Conservation (phyloP, 2,329 filamentous ascomycete species). For the Arthrobotrys pseudoclavata region DNA sequence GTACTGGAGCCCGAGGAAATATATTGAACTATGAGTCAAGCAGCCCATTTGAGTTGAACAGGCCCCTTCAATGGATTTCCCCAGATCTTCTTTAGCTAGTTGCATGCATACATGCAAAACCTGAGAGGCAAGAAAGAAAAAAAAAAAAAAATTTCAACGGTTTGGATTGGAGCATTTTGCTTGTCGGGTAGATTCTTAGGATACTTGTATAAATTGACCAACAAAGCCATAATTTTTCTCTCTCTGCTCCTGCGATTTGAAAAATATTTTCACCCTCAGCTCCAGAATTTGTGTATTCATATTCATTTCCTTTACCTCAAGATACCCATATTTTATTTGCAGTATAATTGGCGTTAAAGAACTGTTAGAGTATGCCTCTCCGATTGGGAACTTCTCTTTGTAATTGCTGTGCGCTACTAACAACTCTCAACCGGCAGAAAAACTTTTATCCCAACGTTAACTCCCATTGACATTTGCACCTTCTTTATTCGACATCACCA, state of each 20-base stretch:
- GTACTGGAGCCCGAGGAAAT: slow-evolving; percentile 48
- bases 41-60: slow-evolving; percentile 34
- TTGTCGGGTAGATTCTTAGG: slow-evolving; percentile 5
- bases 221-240: slow-evolving; percentile 40
- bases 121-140: slow-evolving; percentile 1
- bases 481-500: slow-evolving; percentile 54
- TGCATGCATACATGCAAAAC: slow-evolving; percentile 51
- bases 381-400: background rate
- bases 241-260: slow-evolving; percentile 37
- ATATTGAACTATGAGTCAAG: slow-evolving; percentile 48
- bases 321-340: slow-evolving; percentile 57
- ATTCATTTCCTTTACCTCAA: slow-evolving; percentile 32
- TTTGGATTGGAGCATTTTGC: slow-evolving; percentile 40
- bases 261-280: slow-evolving; percentile 42
- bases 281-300: slow-evolving; percentile 6
- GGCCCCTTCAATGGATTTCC: slow-evolving; percentile 27
- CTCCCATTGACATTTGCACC: slow-evolving; percentile 51
- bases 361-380: slow-evolving; percentile 39
- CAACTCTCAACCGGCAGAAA: slow-evolving; percentile 36
- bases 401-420: slow-evolving; percentile 37
- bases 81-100: slow-evolving; percentile 53
- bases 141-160: slow-evolving; percentile 45
- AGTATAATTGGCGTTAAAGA: slow-evolving; percentile 52
- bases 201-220: slow-evolving; percentile 54
- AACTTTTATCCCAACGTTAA: slow-evolving; percentile 48